A percentile compares a stretch with the other conserved stretches of the same genome.
Evolutionary conservation across 2,329 filamentous ascomycete genomes (phyloP).

Genomic region (Diaporthe sp.): DNA sequence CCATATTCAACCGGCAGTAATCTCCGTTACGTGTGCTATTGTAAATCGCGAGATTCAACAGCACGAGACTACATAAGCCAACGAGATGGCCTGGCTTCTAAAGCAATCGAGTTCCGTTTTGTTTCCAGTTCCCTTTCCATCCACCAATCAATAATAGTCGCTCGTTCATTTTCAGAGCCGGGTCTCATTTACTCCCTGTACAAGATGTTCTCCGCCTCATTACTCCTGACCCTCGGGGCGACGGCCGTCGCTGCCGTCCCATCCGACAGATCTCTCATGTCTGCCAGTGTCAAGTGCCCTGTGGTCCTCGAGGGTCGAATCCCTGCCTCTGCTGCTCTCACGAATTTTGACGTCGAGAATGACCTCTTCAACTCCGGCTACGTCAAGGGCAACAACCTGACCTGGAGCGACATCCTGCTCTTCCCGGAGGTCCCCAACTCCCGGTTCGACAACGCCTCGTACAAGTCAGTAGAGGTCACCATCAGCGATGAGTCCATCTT

Average conservation of each 20-base stretch:
- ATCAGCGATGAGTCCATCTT: conserved; percentile 57
- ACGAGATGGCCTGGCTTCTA: background rate
- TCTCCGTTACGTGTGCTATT: conserved; percentile 24
- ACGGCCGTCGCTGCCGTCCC: conserved; percentile 1
- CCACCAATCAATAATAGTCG: background rate
- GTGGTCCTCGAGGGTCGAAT: conserved; percentile 51
- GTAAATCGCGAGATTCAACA: conserved; percentile 5
- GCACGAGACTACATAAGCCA: conserved; percentile 7
- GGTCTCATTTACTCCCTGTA: background rate
- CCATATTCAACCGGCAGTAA: conserved; percentile 32
- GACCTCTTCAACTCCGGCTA: conserved; percentile 49
- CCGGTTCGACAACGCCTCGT: conserved; percentile 50
- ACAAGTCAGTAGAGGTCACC: conserved; percentile 55
- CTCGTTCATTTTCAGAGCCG: conserved; percentile 15
- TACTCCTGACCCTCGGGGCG: conserved; percentile 22
- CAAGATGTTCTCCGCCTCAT: background rate
- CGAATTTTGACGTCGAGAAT: conserved; percentile 46
- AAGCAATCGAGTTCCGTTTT: background rate
- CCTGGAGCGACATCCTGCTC: conserved; percentile 50
- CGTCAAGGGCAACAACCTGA: conserved; percentile 48
- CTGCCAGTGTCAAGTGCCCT: conserved; percentile 44
- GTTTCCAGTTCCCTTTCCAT: background rate
- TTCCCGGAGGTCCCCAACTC: conserved; percentile 42
- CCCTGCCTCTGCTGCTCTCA: conserved; percentile 38
- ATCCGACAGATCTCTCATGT: background rate